Evolutionary conservation across 176 grass and related monocot genomes (phyloP), one percentile per base, ranked within the genome.

Genomic region (Avena atlantica): DNA sequence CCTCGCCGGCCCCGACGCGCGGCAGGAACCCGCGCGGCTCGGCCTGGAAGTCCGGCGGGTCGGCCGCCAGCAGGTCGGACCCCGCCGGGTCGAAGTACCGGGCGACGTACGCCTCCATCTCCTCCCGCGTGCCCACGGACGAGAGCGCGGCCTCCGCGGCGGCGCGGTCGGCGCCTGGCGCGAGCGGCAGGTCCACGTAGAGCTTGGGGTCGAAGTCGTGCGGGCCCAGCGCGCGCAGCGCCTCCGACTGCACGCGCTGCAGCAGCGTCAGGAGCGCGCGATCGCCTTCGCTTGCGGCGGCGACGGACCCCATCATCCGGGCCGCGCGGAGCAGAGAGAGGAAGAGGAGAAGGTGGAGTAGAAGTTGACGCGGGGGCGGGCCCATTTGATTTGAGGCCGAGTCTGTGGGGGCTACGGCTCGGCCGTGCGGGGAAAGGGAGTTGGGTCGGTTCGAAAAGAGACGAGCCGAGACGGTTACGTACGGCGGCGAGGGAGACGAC

Each of bases 171-270:
- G 78, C 57, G 34, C 88, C 81, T 16, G 78, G 50, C 24, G 89
- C 78, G 73, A 99, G 90, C 76, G 97, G 94, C 50, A 99, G 89
- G 78, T 96, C 97, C 56, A 99, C 94, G 89, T 96, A 99, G 45
- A 84, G 74, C 83, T 99, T 99, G 52, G 94, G 89, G 80, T 99
- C 97, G 94, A 99, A 99, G 76, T 67, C 87, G 61, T 1, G 15
- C 11, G 83, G 68, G 15, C 92, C 94, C 45, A 94, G 52, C 8
- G 44, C 62, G 5, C 74, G 47, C 88, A 96, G 82, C 79, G 97
- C 97, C 64, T 4, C 87, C 9, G 89, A 83, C 78, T 99, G 97
- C 70, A 99, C 86, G n/a, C 83, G 90, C 85, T 90, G 87, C 80
- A 96, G 94, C 63, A 99, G 95, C 45, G 40, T 70, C 5, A 99